These are phyloP conservation scores for Penicillium sp. DNA, from an alignment of 2,329 filamentous ascomycete genomes.

Conservation along the genomic window DNA sequence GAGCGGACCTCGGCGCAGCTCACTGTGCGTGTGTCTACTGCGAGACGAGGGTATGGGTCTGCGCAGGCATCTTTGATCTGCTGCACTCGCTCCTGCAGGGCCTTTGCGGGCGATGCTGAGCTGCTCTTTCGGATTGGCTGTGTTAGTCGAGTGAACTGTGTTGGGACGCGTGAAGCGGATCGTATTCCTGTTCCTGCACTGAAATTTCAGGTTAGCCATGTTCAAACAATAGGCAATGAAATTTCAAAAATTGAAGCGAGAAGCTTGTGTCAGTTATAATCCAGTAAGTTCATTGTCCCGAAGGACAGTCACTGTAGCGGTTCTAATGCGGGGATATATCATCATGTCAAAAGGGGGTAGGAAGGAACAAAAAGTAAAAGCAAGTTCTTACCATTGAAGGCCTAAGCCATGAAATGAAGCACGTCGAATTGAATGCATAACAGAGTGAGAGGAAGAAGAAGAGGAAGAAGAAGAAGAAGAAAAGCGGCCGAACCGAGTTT, in stretches of 20 bases:
- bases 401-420: conserved; percentile 34
- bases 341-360: conserved; percentile 38
- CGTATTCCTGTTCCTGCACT: conserved; percentile 33
- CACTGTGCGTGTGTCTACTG: conserved; percentile 30
- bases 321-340: conserved; percentile 56
- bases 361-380: conserved; percentile 3
- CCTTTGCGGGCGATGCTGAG: conserved; percentile 35
- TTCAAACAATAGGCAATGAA: conserved; percentile 8
- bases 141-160: conserved; percentile 17
- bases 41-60: conserved; percentile 43
- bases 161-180: conserved; percentile 10
- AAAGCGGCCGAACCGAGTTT: conserved; percentile 22
- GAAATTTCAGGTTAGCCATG: conserved; percentile 25
- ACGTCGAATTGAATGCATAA: conserved; percentile 45
- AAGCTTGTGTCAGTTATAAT: conserved; percentile 14
- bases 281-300: conserved; percentile 45
- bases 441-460: conserved; percentile 4
- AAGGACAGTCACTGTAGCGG: conserved; percentile 66
- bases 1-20: conserved; percentile 40
- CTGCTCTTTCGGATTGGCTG: conserved; percentile 26
- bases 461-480: conserved; percentile 11
- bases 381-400: conserved; percentile 37
- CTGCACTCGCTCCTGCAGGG: conserved; percentile 39
- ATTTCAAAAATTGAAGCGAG: conserved; percentile 17
- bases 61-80: conserved; percentile 37